Base-by-base conservation (phyloP, 1,284 basidiomycete genomes). In the Cryptococcus neoformans region DNA sequence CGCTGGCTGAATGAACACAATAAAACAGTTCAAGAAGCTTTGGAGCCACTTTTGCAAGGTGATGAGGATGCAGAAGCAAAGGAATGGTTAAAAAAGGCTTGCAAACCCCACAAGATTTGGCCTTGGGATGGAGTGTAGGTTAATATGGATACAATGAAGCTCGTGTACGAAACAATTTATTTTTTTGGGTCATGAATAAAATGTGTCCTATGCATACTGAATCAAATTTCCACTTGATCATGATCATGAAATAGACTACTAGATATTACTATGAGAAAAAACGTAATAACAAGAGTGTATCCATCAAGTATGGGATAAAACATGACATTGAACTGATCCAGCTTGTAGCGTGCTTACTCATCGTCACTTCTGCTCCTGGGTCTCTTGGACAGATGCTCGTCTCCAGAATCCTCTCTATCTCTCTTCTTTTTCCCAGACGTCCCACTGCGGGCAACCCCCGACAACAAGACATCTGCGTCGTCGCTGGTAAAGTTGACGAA, bases 1-100 rank as follows among this genome's bases (percentile, higher is more conserved):
- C 78, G 84, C 57, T 97, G 94, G 94, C 72, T 99, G 54, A 94
- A 92, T 82, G 85, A 86, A 37, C 94, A 99, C 75, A 96, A 99
- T 75, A 84, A 85, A 70, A 83, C 80, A 56, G 95, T 87, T 67
- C 80, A 83, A 49, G 84, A 86, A 44, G 83, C 83, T 64, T 80
- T 98, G 17, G 80, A 85, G 59, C 89, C 89, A 0, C 79, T 84
- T 57, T 78, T 97, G 42, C 62, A 69, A 39, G 69, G 62, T 6
- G 69, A 72, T 44, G 64, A 70, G 51, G 77, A 77, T 66, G 60
- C 60, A 35, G 65, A 68, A 35, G 71, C 66, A 12, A 63, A 70
- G 35, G 71, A 77, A 46, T 77, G 74, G 40, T n/a, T n/a, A 88
- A 87, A 68, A 60, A 57, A 59, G 49, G 64, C 58, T 51, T 74